Conservation (phyloP, 805 yeast genomes). For the Metschnikowia gelsemii region DNA sequence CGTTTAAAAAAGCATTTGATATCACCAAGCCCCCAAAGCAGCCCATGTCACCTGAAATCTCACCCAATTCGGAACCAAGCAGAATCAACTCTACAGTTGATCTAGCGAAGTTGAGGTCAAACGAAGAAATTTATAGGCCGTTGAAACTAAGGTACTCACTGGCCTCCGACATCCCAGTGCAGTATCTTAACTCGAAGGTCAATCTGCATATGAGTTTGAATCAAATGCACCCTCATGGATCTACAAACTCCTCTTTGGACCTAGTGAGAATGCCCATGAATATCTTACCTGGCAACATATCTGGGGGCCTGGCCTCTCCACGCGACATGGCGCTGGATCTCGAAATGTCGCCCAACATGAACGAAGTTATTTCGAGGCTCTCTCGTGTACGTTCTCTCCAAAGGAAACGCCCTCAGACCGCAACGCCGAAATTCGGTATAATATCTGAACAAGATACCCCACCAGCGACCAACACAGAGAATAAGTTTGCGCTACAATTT, state of each 20-base stretch:
- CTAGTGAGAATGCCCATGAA: slow-evolving; percentile 12
- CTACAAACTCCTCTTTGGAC: slow-evolving; percentile 27
- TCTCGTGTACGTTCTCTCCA: slow-evolving; percentile 21
- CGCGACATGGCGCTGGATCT: slow-evolving; percentile 13
- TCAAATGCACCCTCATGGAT: slow-evolving; percentile 20
- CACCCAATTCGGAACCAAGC: slow-evolving; percentile 43
- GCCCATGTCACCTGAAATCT: slow-evolving; percentile 43
- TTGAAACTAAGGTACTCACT: slow-evolving; percentile 39
- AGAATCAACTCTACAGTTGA: slow-evolving; percentile 42
- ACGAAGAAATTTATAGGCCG: slow-evolving; percentile 39
- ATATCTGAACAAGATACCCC: slow-evolving; percentile 20
- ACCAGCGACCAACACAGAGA: slow-evolving; percentile 16
- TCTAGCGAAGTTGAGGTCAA: slow-evolving; percentile 32
- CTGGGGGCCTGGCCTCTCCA: slow-evolving; percentile 19
- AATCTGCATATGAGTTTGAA: slow-evolving; percentile 40
- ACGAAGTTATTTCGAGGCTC: slow-evolving; percentile 19
- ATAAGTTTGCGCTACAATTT: slow-evolving; percentile 23
- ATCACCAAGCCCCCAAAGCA: slow-evolving; percentile 32
- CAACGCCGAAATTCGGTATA: slow-evolving; percentile 20
- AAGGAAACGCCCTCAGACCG: slow-evolving; percentile 18
- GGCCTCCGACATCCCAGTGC: slow-evolving; percentile 40
- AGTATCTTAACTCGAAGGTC: slow-evolving; percentile 38
- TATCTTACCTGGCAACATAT: slow-evolving; percentile 4
- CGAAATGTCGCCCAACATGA: slow-evolving; percentile 17
- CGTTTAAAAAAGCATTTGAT: slow-evolving; percentile 34